Base-by-base conservation (phyloP, 2,329 filamentous ascomycete genomes). In the Paracorniculantispora psalliotae region DNA sequence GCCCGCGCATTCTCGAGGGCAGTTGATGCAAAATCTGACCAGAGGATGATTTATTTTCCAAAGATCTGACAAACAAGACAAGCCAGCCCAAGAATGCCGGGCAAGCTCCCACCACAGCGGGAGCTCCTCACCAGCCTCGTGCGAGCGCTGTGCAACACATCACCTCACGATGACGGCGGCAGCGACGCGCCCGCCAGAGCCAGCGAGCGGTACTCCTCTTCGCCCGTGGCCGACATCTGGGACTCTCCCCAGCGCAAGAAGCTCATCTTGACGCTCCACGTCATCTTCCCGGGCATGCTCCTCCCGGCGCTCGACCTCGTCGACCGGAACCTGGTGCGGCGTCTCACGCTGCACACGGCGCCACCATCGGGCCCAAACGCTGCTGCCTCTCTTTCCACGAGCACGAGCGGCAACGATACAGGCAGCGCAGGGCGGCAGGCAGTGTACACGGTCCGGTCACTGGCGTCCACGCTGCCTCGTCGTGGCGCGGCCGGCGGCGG, bases 241-340 rank as follows among this genome's bases (percentile, higher is more conserved):
- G 63, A 43, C 56, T 56, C 41, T 3, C 65, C 69, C 1, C 64
- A 73, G n/a, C 71, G 77, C 60, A 75, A 79, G 1, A 79, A 82
- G 51, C 75, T 89, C 17, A 77, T 96, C n/a, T 77, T 91, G 1
- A 91, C 90, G 0, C 81, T 96, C 0, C 92, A 97, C 74, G 89
- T 91, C 35, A 76, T 97, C 15, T 96, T 96, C 68, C 92, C 92
- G 0, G 84, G 85, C 63, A 82, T 91, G 57, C 76, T 97, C 2
- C 85, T 97, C 1, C 90, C 91, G 2, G 91, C 93, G 0, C 80
- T 99, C 2, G 92, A 97, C 71, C 80, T 97, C 0, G 80, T 99
- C 1, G 94, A 99, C 71, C 83, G 91, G 26, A 76, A 81, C 2
- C 81, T 94, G 0, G 84, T 96, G 35, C 85, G 79, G 6, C 80